Base-by-base conservation (phyloP, 2,329 filamentous ascomycete species). In the Fusarium sp. region DNA sequence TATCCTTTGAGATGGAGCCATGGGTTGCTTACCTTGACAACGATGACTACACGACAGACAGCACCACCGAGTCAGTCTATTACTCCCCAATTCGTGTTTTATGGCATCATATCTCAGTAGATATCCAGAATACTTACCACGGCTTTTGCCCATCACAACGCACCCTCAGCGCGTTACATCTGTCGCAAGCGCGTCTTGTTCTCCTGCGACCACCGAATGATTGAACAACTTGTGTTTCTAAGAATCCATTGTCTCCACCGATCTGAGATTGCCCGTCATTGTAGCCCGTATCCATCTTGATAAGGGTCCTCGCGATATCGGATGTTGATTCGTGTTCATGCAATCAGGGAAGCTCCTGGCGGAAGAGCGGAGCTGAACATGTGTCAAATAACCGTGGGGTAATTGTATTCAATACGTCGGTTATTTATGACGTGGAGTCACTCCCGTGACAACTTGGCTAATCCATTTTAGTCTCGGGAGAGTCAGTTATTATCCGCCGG, bases 101-200 rank as follows among this genome's bases (percentile, higher is more conserved):
- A 13, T 22, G 50, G 13, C 18, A 22, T 64, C 22, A 22, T 60
- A 37, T 37, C 35, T 37, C 35, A 11, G 39, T 20, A 13, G 14
- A 11, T 20, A 45, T 33, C 13, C 22, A 71, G 81, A 71, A 73
- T 83, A 82, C 82, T 80, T 82, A 72, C 64, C 83, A 84, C 29
- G 82, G 82, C 48, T 81, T 80, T 72, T 83, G 78, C 22, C 85
- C 85, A 71, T 86, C 82, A 67, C 85, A 87, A 41, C 85, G 80
- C 6, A 83, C 84, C 65, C 84, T 79, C 3, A 84, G 85, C 7
- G 78, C 74, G 62, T 82, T 85, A 76, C 80, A 81, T 71, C 81
- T 81, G 70, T 81, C 80, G 66, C 80, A 82, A 11, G 80, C 80
- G 13, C 52, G 52, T 33, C 52, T 57, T 57, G 52, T 57, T 29